Percentiles rank a stretch among this genome's conserved stretches.
These are phyloP conservation scores for Candida ascalaphidarum DNA, from an alignment of 805 yeast species.

Conservation along the genomic window DNA sequence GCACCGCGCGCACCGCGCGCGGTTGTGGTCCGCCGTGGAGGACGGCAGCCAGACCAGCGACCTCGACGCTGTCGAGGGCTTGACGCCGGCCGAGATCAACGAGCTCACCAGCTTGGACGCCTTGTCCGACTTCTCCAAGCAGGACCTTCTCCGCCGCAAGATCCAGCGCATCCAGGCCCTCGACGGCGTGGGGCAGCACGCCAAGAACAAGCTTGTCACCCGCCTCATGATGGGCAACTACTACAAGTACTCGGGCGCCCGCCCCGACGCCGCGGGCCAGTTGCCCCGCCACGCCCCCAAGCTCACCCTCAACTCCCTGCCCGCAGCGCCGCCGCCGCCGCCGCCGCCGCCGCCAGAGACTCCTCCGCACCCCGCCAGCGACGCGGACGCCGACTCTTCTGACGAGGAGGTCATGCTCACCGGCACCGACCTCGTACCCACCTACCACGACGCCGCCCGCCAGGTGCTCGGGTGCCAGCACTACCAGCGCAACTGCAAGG, in stretches of 20 bases:
- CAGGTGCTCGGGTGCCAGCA: slow-evolving; percentile 68
- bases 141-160: slow-evolving; percentile 35
- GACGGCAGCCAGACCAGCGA: slow-evolving; percentile 8
- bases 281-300: too few relatives aligned
- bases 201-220: slow-evolving; percentile 47
- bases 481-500: slow-evolving; percentile 74
- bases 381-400: slow-evolving; percentile 5
- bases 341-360: background rate
- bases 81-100: slow-evolving; percentile 23
- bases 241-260: slow-evolving; percentile 36
- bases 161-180: slow-evolving; percentile 40
- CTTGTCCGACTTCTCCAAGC: slow-evolving; percentile 27
- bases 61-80: slow-evolving; percentile 23
- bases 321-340: too few relatives aligned
- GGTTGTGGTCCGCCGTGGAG: slow-evolving; percentile 6
- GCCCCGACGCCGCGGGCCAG: slow-evolving; percentile 8
- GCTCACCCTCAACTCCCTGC: too few relatives aligned
- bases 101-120: slow-evolving; percentile 28
- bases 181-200: slow-evolving; percentile 26
- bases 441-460: slow-evolving; percentile 38
- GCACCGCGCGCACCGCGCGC: background rate
- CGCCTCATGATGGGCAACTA: slow-evolving; percentile 64
- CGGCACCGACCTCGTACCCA: slow-evolving; percentile 38
- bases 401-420: slow-evolving; percentile 39
- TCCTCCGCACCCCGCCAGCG: slow-evolving; percentile 1